These are phyloP conservation scores for Candida dubliniensis DNA, from an alignment of 1,139 yeast species.

Conservation along the genomic window DNA sequence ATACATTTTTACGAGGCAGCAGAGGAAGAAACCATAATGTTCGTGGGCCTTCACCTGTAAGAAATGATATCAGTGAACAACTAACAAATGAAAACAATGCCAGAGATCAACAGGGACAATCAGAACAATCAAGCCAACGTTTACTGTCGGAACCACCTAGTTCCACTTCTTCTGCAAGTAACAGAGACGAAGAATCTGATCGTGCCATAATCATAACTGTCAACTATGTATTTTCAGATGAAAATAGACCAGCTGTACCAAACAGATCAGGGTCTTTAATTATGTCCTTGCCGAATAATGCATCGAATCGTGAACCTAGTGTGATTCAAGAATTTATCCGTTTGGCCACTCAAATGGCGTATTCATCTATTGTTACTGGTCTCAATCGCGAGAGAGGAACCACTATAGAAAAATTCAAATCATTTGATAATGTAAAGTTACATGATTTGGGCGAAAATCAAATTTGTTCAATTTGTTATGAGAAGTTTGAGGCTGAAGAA, in stretches of 20 bases:
- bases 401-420: constrained; percentile 50
- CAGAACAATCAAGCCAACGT: not conserved
- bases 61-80: constrained; percentile 3
- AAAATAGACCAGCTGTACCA: constrained; percentile 40
- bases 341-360: constrained; percentile 69
- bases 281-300: constrained; percentile 64
- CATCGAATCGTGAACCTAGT: constrained; percentile 54
- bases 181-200: constrained; percentile 8
- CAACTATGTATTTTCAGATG: constrained; percentile 47
- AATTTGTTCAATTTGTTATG: constrained; percentile 71
- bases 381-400: constrained; percentile 49
- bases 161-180: not conserved
- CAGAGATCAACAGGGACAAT: not conserved
- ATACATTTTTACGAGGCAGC: constrained; percentile 8
- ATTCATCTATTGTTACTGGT: constrained; percentile 55
- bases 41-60: not conserved
- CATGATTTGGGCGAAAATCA: constrained; percentile 28
- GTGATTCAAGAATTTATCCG: constrained; percentile 58
- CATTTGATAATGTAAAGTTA: constrained; percentile 36
- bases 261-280: constrained; percentile 56
- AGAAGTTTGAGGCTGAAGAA: constrained; percentile 37
- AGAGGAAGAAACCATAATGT: not conserved
- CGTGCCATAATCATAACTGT: constrained; percentile 44
- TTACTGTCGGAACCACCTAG: constrained; percentile 1
- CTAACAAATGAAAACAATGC: not conserved